A percentile compares a stretch with the other conserved stretches of the same genome.
These are phyloP conservation scores for Penicillium mononematosum DNA, from an alignment of 495 filamentous ascomycete species.

Conservation along the genomic window DNA sequence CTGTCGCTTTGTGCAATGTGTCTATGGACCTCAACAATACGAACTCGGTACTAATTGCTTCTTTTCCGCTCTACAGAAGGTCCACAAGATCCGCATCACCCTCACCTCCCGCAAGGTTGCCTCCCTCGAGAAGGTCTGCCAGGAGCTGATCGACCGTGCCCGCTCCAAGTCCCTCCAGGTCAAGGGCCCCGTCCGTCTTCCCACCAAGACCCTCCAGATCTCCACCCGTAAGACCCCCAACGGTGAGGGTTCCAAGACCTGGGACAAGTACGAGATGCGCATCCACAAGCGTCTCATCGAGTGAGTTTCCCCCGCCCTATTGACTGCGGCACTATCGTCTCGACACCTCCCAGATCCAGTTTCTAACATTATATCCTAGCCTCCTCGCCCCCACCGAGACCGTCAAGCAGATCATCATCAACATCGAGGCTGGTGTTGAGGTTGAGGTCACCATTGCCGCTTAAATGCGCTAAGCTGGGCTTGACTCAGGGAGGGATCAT, in stretches of 20 bases:
- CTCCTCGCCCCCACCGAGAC: slow-evolving; percentile 97
- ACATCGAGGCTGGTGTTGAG: slow-evolving; percentile 99
- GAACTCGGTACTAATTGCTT: slow-evolving; percentile 11
- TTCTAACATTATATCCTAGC: slow-evolving; percentile 44
- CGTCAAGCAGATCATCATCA: slow-evolving; percentile 99
- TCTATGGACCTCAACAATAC: background rate
- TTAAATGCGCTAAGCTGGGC: slow-evolving; percentile 51
- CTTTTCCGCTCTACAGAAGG: slow-evolving; percentile 58
- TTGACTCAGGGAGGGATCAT: slow-evolving; percentile 13
- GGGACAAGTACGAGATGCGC: slow-evolving; percentile 99
- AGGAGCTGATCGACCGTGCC: slow-evolving; percentile 96
- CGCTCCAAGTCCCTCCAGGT: slow-evolving; percentile 97
- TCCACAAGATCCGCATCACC: slow-evolving; percentile 98
- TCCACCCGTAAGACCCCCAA: slow-evolving; percentile 95
- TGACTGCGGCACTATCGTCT: background rate
- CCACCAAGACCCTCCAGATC: slow-evolving; percentile 95
- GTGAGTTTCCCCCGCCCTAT: slow-evolving; percentile 47
- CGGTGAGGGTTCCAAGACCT: slow-evolving; percentile 99
- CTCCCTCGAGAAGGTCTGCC: slow-evolving; percentile 96
- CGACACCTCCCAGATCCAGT: slow-evolving; percentile 1
- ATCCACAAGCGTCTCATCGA: slow-evolving; percentile 98
- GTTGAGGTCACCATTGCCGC: slow-evolving; percentile 99
- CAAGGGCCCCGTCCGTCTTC: slow-evolving; percentile 98
- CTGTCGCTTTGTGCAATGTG: slow-evolving; percentile 11
- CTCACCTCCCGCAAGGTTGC: slow-evolving; percentile 89